These are phyloP conservation scores for Escovopsis sp. DNA, from an alignment of 2,329 filamentous ascomycete genomes.

Conservation along the genomic window DNA sequence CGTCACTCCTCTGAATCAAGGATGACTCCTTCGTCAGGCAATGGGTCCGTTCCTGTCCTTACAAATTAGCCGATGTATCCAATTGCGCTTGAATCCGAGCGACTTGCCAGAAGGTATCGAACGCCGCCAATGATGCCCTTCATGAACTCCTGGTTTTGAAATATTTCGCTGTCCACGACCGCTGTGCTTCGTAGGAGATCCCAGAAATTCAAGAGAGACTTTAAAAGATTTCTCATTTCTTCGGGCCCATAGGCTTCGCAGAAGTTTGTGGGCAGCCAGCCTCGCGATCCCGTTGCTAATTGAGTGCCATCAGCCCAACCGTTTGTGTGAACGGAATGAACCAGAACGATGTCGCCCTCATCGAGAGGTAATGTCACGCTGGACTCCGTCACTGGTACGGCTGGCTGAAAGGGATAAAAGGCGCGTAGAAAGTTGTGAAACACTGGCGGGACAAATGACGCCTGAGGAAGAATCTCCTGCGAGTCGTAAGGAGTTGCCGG, in stretches of 20 bases:
- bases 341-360: slow-evolving; percentile 80
- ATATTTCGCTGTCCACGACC: slow-evolving; percentile 61
- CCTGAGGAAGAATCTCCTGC: slow-evolving; percentile 38
- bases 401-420: slow-evolving; percentile 82
- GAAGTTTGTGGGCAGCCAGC: slow-evolving; percentile 97
- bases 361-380: slow-evolving; percentile 81
- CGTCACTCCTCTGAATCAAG: slow-evolving; percentile 60
- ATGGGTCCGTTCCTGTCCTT: slow-evolving; percentile 61
- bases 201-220: slow-evolving; percentile 83
- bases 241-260: slow-evolving; percentile 89
- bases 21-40: slow-evolving; percentile 73
- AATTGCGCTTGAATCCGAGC: neutral
- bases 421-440: slow-evolving; percentile 94
- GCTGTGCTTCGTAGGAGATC: slow-evolving; percentile 70
- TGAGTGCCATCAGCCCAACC: slow-evolving; percentile 96
- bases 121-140: slow-evolving; percentile 88
- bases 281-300: slow-evolving; percentile 68
- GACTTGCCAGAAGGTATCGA: slow-evolving; percentile 68
- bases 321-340: slow-evolving; percentile 95
- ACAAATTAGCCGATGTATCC: slow-evolving; percentile 5
- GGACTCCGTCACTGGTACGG: slow-evolving; percentile 59
- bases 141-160: slow-evolving; percentile 87
- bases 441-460: slow-evolving; percentile 40
- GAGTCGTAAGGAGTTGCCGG: slow-evolving; percentile 60
- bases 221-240: slow-evolving; percentile 70